Conservation (phyloP, 2,329 filamentous ascomycete genomes). For the Diplodia scrobiculata region DNA sequence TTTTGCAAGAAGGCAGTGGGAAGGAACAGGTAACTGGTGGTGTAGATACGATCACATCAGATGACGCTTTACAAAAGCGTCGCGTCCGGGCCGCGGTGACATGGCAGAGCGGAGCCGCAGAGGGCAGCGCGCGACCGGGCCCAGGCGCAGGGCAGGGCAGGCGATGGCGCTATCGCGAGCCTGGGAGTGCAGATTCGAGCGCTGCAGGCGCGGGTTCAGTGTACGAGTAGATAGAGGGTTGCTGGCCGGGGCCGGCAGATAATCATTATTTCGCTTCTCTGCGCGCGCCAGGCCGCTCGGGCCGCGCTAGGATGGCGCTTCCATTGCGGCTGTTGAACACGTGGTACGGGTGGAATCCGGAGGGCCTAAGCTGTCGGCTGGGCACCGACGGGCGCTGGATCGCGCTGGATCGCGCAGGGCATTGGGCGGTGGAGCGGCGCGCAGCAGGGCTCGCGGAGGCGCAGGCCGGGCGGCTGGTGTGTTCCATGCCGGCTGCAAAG, state of each 20-base stretch:
- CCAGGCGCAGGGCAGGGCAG: conserved; percentile 5
- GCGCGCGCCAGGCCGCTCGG: conserved; percentile 20
- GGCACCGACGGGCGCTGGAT: neutral
- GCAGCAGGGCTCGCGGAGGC: neutral
- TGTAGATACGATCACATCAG: conserved; percentile 26
- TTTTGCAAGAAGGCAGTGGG: conserved; percentile 16
- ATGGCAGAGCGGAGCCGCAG: conserved; percentile 20
- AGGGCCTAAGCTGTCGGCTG: conserved; percentile 3
- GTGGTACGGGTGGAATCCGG: conserved; percentile 10
- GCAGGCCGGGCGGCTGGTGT: neutral
- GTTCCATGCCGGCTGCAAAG: conserved; percentile 1
- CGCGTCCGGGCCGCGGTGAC: conserved; percentile 23
- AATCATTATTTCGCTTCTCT: conserved; percentile 26
- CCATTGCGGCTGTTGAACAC: conserved; percentile 14
- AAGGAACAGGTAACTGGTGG: neutral
- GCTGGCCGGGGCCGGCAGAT: neutral
- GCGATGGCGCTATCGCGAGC: conserved; percentile 11
- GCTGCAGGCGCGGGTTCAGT: neutral
- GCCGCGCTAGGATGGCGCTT: conserved; percentile 16
- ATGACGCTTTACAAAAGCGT: conserved; percentile 23
- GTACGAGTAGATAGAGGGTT: too few relatives aligned
- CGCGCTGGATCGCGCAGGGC: neutral
- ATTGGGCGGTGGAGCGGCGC: conserved; percentile 12
- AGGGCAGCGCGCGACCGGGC: conserved; percentile 12
- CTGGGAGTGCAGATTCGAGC: neutral